Percentiles rank a stretch among this genome's conserved stretches.
Conservation (phyloP, 305 asterid genomes). For the Andrographis paniculata region DNA sequence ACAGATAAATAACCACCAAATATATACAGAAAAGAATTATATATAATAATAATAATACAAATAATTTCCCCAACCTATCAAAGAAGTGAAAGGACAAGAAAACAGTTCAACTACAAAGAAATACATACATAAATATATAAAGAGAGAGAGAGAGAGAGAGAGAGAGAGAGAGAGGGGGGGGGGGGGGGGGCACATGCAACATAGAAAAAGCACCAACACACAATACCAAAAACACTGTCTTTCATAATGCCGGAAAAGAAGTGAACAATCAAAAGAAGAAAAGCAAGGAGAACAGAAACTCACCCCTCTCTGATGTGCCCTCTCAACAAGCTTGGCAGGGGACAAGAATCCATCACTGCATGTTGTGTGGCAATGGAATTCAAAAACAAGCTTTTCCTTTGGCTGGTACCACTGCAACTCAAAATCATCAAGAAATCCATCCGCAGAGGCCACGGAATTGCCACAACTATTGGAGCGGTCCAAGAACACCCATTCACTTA, state of each 20-base stretch:
- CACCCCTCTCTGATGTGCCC: constrained; percentile 94
- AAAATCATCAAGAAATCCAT: constrained; percentile 60
- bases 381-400: constrained; percentile 75
- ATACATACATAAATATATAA: background rate
- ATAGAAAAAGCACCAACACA: constrained; percentile 13
- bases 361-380: constrained; percentile 76
- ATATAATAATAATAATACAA: no score
- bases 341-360: constrained; percentile 91
- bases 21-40: no score
- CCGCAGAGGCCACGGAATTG: constrained; percentile 17
- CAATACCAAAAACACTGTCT: background rate
- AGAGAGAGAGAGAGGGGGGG: background rate
- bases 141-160: background rate
- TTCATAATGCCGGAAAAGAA: constrained; percentile 1
- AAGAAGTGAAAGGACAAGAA: no score
- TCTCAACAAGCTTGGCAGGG: constrained; percentile 88
- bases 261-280: background rate
- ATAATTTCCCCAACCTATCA: no score
- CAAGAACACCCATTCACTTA: constrained; percentile 78
- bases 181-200: constrained; percentile 13
- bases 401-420: constrained; percentile 61
- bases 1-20: no score
- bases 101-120: no score
- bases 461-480: constrained; percentile 34
- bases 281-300: constrained; percentile 15